Evolutionary conservation across 345 rosid species (phyloP), one percentile per base, ranked within the genome.

Genomic region (Eucalyptus curtisii): DNA sequence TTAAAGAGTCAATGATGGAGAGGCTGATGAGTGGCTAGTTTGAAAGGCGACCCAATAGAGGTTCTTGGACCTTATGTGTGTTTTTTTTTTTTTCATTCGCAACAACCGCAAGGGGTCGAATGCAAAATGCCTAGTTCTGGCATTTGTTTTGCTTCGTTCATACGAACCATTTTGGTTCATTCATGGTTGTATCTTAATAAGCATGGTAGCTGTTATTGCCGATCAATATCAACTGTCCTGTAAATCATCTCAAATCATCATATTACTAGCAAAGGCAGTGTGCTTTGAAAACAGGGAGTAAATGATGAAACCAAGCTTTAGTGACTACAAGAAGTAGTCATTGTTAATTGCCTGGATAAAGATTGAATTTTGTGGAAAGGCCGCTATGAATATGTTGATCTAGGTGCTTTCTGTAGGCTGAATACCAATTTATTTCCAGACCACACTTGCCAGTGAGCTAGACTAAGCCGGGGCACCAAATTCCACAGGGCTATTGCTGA

Each of bases 401-500:
- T 71, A 71, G 81, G 81, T 71, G 81, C 27, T 71, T 71, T 71
- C 45, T 37, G 44, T 19, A 5, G 45, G 81, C 7, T 3, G 25
- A 37, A 71, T 19, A 71, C 2, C 42, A 76, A 10, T 57, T 53
- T 31, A 6, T 86, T 86, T 86, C 48, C 44, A 19, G n/a, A 50
- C 71, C 22, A 13, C 49, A 31, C 7, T 0, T n/a, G 2, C 1
- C 0, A 88, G 49, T 40, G 44, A 24, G 49, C 49, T 79, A 9
- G 24, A 7, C 64, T 88, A 24, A 88, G 13, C 30, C 9, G 5
- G 13, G 84, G 53, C 50, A 27, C 49, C 49, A 87, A 31, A 22
- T 88, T 88, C 48, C 27, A 87, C 91, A 95, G 96, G 92, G 96
- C 96, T 27, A 88, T 96, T 47, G 96, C 97, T 1, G 96, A 94